phyloP scores from a whole-genome alignment of 495 filamentous ascomycete species.

The Penicillium canescens region DNA sequence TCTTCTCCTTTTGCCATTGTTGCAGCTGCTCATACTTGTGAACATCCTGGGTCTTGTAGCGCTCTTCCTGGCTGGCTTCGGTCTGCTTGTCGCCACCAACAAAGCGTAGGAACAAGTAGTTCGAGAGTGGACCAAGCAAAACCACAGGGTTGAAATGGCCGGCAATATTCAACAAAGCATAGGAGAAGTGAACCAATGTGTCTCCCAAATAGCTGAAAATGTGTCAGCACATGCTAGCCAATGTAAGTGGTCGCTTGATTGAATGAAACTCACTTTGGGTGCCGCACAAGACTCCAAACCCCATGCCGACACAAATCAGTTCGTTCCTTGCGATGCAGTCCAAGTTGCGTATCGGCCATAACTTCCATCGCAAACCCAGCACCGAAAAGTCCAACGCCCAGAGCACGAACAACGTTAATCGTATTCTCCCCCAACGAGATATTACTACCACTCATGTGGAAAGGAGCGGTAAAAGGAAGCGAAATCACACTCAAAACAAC shows the following conservation, averaged over 20 bases:
- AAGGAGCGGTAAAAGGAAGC: constrained; percentile 55
- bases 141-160: constrained; percentile 53
- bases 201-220: constrained; percentile 56
- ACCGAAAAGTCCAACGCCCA: constrained; percentile 55
- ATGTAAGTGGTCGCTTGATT: neutral
- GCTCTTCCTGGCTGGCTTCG: constrained; percentile 49
- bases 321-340: constrained; percentile 34
- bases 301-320: constrained; percentile 46
- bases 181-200: constrained; percentile 48
- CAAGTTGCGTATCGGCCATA: constrained; percentile 54
- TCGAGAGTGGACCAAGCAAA: constrained; percentile 54
- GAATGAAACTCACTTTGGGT: constrained; percentile 56
- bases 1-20: constrained; percentile 50
- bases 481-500: constrained; percentile 52
- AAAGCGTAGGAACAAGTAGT: constrained; percentile 58
- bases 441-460: constrained; percentile 27
- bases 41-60: constrained; percentile 45
- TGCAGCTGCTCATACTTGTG: constrained; percentile 52
- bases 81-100: constrained; percentile 55
- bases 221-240: constrained; percentile 5
- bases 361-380: constrained; percentile 54
- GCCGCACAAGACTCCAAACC: constrained; percentile 60
- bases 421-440: constrained; percentile 9
- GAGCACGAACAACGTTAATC: constrained; percentile 31
- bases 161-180: constrained; percentile 43